These are phyloP conservation scores for Mycena venus DNA, from an alignment of 768 basidiomycete genomes.

Conservation along the genomic window DNA sequence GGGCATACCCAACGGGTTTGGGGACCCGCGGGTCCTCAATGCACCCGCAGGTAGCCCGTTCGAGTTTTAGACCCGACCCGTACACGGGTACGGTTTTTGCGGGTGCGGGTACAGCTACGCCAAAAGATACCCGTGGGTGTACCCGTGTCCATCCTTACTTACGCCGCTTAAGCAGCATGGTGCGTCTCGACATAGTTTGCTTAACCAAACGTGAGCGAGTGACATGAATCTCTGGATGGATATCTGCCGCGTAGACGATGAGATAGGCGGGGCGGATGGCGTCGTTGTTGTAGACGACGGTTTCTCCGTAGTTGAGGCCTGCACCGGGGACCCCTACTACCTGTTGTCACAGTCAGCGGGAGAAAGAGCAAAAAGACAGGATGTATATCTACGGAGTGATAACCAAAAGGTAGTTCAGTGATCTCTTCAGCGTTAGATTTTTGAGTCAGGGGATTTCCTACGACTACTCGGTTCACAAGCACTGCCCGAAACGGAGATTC, in stretches of 20 bases:
- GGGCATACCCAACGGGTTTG: no score
- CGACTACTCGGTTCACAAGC: slow-evolving; percentile 72
- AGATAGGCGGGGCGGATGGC: slow-evolving; percentile 77
- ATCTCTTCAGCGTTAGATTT: slow-evolving; percentile 63
- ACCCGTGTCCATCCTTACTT: no score
- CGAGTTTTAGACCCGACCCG: no score
- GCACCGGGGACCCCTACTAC: slow-evolving; percentile 73
- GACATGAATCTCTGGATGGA: slow-evolving; percentile 39
- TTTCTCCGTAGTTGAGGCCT: slow-evolving; percentile 79
- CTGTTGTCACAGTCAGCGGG: slow-evolving; percentile 44
- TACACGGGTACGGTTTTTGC: no score
- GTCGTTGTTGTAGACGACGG: slow-evolving; percentile 75
- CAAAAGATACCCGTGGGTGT: no score
- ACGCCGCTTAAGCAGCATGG: no score
- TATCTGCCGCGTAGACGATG: slow-evolving; percentile 65
- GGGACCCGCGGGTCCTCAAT: no score
- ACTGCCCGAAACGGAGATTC: slow-evolving; percentile 61
- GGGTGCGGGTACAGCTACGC: no score
- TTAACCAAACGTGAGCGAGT: no score
- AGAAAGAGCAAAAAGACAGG: not conserved
- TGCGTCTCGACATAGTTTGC: no score
- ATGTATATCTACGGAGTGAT: slow-evolving; percentile 66
- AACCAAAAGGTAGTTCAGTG: slow-evolving; percentile 66
- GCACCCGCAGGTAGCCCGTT: no score
- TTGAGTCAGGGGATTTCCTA: slow-evolving; percentile 68